A percentile compares a stretch with the other conserved stretches of the same genome.
Evolutionary conservation across 352 stramenopile species (phyloP).

Genomic region (Pythium aphanidermatum): DNA sequence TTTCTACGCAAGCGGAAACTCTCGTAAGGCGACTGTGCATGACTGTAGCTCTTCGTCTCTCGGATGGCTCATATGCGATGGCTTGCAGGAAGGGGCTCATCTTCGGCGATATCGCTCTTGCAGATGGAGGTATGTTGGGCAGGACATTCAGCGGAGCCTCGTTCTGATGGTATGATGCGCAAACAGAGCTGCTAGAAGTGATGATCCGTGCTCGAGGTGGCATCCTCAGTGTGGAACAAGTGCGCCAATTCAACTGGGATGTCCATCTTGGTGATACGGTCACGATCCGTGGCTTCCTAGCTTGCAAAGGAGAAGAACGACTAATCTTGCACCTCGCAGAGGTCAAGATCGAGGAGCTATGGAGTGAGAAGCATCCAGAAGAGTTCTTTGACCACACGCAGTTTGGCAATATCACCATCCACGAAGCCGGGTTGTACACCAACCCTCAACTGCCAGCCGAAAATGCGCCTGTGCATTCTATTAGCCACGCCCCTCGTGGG

Average conservation of each 20-base stretch:
- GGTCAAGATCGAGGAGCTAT: constrained; percentile 48
- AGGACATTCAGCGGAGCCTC: no score
- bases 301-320: constrained; percentile 34
- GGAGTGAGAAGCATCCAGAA: constrained; percentile 41
- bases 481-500: constrained; percentile 3
- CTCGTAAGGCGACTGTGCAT: constrained; percentile 42
- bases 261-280: constrained; percentile 70
- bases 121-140: constrained; percentile 35
- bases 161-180: neutral
- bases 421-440: constrained; percentile 17
- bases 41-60: no score
- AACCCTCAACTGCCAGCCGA: constrained; percentile 13
- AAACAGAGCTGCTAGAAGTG: constrained; percentile 63
- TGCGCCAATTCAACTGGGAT: constrained; percentile 76
- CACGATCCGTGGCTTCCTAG: constrained; percentile 30
- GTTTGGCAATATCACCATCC: constrained; percentile 17
- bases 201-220: constrained; percentile 70
- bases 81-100: constrained; percentile 74
- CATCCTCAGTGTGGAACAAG: constrained; percentile 46
- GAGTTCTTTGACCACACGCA: constrained; percentile 52
- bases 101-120: constrained; percentile 74
- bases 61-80: no score
- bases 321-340: constrained; percentile 52
- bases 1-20: constrained; percentile 80
- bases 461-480: neutral